phyloP scores from a whole-genome alignment of 2,329 filamentous ascomycete species.

The Delphinella strobiligena region DNA sequence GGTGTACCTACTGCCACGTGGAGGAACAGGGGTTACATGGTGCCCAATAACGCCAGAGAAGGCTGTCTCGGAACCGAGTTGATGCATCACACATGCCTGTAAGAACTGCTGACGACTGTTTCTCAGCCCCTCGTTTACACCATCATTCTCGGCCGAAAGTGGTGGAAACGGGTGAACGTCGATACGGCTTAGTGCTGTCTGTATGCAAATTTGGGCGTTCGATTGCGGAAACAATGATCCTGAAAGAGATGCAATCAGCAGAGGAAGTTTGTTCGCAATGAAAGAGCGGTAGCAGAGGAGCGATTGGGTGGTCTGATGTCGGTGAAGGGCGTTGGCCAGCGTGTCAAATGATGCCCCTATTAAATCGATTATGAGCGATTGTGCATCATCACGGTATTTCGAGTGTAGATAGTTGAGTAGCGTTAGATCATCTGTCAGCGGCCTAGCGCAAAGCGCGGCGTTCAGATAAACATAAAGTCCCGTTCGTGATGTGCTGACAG shows the following conservation, averaged over 20 bases:
- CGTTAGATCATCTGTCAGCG: constrained; percentile 67
- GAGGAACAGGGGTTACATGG: constrained; percentile 67
- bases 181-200: constrained; percentile 51
- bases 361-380: constrained; percentile 66
- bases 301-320: constrained; percentile 46
- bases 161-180: constrained; percentile 56
- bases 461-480: constrained; percentile 80
- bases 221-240: constrained; percentile 46
- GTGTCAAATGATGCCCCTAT: constrained; percentile 84
- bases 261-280: constrained; percentile 61
- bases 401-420: constrained; percentile 74
- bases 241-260: constrained; percentile 47
- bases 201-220: constrained; percentile 52
- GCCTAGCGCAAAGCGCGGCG: constrained; percentile 66
- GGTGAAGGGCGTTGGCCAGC: constrained; percentile 74
- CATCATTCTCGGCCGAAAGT: constrained; percentile 44
- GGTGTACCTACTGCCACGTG: constrained; percentile 59
- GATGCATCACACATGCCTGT: constrained; percentile 80
- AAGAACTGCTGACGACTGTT: constrained; percentile 72
- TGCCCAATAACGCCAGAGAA: constrained; percentile 75
- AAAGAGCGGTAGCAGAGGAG: constrained; percentile 74
- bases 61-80: constrained; percentile 64
- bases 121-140: constrained; percentile 44
- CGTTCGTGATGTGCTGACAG: constrained; percentile 62
- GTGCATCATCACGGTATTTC: constrained; percentile 72